These are phyloP conservation scores for Coprinellus aureogranulatus DNA, from an alignment of 768 basidiomycete genomes.

Conservation along the genomic window DNA sequence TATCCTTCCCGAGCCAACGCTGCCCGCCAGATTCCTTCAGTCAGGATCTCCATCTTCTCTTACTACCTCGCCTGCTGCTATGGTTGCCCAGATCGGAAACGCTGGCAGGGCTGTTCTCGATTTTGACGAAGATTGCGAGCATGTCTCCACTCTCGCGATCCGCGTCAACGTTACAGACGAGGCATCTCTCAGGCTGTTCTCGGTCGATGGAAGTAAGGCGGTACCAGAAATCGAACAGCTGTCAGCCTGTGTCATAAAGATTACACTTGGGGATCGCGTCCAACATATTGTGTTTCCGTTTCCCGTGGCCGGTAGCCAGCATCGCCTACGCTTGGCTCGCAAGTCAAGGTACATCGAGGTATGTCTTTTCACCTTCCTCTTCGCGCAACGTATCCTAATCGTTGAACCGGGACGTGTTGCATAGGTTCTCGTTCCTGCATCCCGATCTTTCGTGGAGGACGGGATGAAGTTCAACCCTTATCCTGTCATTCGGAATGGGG, in stretches of 20 bases:
- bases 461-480: conserved; percentile 14
- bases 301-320: conserved; percentile 7
- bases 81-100: conserved; percentile 16
- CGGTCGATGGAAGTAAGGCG: conserved; percentile 9
- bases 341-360: conserved; percentile 53
- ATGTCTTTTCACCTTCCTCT: conserved; percentile 18
- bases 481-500: conserved; percentile 13
- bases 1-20: conserved; percentile 20
- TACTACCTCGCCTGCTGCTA: background rate
- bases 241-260: conserved; percentile 11
- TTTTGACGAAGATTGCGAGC: conserved; percentile 26
- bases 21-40: conserved; percentile 10
- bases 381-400: too few relatives aligned
- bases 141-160: conserved; percentile 14
- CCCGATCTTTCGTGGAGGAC: conserved; percentile 1
- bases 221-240: conserved; percentile 11
- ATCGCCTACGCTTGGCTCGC: conserved; percentile 44
- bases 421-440: conserved; percentile 26
- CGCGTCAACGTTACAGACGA: conserved; percentile 15
- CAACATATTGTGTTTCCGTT: conserved; percentile 13
- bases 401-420: too few relatives aligned
- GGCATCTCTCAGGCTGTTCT: conserved; percentile 13
- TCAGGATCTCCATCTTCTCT: conserved; percentile 14
- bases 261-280: conserved; percentile 4
- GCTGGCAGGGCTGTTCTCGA: conserved; percentile 14